A percentile compares a stretch with the other conserved stretches of the same genome.
These are phyloP conservation scores for Cyberlindnera mrakii DNA, from an alignment of 805 yeast species.

Conservation along the genomic window DNA sequence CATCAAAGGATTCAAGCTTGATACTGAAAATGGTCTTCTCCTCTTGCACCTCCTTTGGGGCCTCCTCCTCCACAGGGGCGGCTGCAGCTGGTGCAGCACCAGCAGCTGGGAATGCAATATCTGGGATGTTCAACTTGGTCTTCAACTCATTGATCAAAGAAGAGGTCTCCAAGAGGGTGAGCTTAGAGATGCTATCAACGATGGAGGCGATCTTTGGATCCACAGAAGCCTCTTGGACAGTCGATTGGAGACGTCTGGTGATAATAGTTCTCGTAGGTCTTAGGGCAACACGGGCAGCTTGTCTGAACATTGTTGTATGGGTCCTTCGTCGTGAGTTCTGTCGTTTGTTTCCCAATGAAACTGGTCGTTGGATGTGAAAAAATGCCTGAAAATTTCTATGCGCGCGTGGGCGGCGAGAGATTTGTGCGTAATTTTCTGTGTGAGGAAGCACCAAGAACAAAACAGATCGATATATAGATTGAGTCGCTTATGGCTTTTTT, in stretches of 20 bases:
- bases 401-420: no score
- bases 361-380: no score
- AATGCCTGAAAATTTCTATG: no score
- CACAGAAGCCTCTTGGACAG: constrained; percentile 41
- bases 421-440: no score
- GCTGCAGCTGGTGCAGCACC: constrained; percentile 56
- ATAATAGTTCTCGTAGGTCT: constrained; percentile 16
- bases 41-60: constrained; percentile 72
- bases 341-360: no score
- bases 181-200: constrained; percentile 84
- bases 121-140: constrained; percentile 85
- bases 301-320: constrained; percentile 9
- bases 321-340: no score
- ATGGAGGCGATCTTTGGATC: constrained; percentile 84
- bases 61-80: constrained; percentile 67
- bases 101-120: constrained; percentile 78
- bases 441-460: no score
- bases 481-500: no score
- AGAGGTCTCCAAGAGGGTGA: constrained; percentile 93
- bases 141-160: constrained; percentile 73
- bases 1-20: constrained; percentile 89
- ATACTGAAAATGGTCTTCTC: constrained; percentile 90
- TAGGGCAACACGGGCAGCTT: constrained; percentile 16
- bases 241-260: constrained; percentile 31
- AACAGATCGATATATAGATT: no score